Percentiles rank a stretch among this genome's conserved stretches.
phyloP scores from a whole-genome alignment of 78 protist genomes.

The Dictyostelium discoideum region DNA sequence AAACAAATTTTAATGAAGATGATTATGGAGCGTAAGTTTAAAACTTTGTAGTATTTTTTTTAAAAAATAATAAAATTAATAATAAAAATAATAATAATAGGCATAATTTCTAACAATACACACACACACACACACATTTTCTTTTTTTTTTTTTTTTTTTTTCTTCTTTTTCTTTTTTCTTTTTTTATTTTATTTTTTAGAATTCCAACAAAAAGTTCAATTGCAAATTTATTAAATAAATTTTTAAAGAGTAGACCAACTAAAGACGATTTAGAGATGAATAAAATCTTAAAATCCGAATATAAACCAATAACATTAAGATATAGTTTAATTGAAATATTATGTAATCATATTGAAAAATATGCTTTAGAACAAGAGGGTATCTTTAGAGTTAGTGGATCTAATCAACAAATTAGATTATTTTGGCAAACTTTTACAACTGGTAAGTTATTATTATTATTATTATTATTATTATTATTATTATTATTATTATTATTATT shows the following conservation, averaged over 20 bases:
- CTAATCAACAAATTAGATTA: slow-evolving; percentile 44
- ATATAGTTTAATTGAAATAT: slow-evolving; percentile 19
- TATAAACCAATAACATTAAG: slow-evolving; percentile 54
- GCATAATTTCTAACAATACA: background rate
- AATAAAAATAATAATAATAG: too few species aligned
- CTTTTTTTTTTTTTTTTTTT: too few species aligned
- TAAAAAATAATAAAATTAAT: too few species aligned
- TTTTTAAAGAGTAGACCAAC: slow-evolving; percentile 66
- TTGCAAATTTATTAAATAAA: slow-evolving; percentile 54
- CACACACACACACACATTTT: too few species aligned
- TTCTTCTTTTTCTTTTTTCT: too few species aligned
- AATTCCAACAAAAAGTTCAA: slow-evolving; percentile 5
- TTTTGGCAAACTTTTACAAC: slow-evolving; percentile 52
- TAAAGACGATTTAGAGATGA: slow-evolving; percentile 44
- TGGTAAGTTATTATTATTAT: background rate
- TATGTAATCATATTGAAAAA: slow-evolving; percentile 44
- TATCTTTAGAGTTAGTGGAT: slow-evolving; percentile 55
- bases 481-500: too few species aligned
- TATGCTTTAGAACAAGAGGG: slow-evolving; percentile 34
- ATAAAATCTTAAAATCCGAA: slow-evolving; percentile 33
- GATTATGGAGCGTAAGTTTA: background rate
- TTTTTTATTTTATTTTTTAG: background rate
- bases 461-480: too few species aligned
- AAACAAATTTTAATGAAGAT: background rate
- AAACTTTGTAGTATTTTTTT: too few species aligned